These are phyloP conservation scores for Cutaneotrichosporon arboriforme DNA, from an alignment of 1,284 basidiomycete species.

Conservation along the genomic window DNA sequence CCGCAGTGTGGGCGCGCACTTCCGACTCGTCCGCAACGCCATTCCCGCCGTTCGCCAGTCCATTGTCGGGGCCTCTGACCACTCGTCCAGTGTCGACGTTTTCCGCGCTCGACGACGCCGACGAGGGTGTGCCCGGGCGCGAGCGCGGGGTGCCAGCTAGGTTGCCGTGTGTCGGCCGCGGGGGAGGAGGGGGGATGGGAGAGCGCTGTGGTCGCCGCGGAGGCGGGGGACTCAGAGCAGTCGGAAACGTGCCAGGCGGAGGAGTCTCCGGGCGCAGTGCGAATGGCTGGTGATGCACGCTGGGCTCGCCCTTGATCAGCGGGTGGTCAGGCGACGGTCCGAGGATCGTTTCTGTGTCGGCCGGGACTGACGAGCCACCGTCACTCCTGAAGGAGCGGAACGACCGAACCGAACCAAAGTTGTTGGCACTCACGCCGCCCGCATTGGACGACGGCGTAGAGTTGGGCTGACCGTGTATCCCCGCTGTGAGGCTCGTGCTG, in stretches of 20 bases:
- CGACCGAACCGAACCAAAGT: slow-evolving; percentile 5
- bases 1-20: slow-evolving; percentile 7
- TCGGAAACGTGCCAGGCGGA: not conserved
- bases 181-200: not conserved
- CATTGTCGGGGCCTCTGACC: not conserved
- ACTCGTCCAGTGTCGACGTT: not conserved
- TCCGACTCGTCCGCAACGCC: not conserved
- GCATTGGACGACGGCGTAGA: too few relatives aligned
- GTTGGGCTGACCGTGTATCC: too few relatives aligned
- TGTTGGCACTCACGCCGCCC: not conserved
- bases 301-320: slow-evolving; percentile 1
- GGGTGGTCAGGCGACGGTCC: not conserved
- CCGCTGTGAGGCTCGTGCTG: too few relatives aligned
- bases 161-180: not conserved
- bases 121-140: not conserved
- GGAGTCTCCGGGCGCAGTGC: not conserved
- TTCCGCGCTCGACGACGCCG: not conserved
- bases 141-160: not conserved
- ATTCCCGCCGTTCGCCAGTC: not conserved
- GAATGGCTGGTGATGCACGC: slow-evolving; percentile 1
- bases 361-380: not conserved
- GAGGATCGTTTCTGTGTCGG: not conserved
- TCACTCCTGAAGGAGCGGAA: not conserved
- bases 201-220: slow-evolving; percentile 1
- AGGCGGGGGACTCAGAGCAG: not conserved